A percentile compares a stretch with the other conserved stretches of the same genome.
phyloP scores from a whole-genome alignment of 2,329 filamentous ascomycete genomes.

The Diaporthe aspalathi region DNA sequence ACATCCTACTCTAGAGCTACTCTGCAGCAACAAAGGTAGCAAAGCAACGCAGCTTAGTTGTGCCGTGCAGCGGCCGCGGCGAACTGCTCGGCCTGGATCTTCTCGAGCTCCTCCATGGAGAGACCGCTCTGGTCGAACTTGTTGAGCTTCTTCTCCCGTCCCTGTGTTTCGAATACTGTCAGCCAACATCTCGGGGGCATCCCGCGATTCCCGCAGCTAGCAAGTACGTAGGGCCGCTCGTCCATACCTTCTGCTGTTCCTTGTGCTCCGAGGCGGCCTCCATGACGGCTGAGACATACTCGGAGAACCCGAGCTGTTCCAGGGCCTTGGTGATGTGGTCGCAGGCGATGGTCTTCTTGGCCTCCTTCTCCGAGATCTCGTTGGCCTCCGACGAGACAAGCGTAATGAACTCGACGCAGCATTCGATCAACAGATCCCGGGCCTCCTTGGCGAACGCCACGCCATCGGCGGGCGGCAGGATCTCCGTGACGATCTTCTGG shows the following conservation, averaged over 20 bases:
- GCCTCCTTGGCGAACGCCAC: constrained; percentile 95
- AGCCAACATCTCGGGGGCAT: constrained; percentile 43
- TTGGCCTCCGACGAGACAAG: constrained; percentile 98
- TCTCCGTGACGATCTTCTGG: constrained; percentile 93
- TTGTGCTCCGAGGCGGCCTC: constrained; percentile 93
- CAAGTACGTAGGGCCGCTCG: background rate
- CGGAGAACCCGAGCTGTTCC: constrained; percentile 89
- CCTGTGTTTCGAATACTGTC: constrained; percentile 60
- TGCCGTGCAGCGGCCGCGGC: constrained; percentile 81
- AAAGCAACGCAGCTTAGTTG: constrained; percentile 53
- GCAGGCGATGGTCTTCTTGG: constrained; percentile 98
- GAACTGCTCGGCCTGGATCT: constrained; percentile 92
- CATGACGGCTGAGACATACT: constrained; percentile 89
- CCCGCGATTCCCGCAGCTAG: background rate
- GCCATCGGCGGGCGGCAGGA: constrained; percentile 79
- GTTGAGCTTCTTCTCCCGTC: constrained; percentile 94
- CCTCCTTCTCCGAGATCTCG: constrained; percentile 98
- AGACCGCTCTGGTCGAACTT: constrained; percentile 96
- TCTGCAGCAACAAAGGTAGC: background rate
- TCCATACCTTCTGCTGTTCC: constrained; percentile 84
- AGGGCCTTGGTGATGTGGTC: constrained; percentile 97
- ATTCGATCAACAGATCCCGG: constrained; percentile 94
- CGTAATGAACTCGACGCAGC: constrained; percentile 99
- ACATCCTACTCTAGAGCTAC: background rate
- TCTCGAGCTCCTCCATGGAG: constrained; percentile 88